Base-by-base conservation (phyloP, 352 stramenopile species). In the Pythium plurisporium region DNA sequence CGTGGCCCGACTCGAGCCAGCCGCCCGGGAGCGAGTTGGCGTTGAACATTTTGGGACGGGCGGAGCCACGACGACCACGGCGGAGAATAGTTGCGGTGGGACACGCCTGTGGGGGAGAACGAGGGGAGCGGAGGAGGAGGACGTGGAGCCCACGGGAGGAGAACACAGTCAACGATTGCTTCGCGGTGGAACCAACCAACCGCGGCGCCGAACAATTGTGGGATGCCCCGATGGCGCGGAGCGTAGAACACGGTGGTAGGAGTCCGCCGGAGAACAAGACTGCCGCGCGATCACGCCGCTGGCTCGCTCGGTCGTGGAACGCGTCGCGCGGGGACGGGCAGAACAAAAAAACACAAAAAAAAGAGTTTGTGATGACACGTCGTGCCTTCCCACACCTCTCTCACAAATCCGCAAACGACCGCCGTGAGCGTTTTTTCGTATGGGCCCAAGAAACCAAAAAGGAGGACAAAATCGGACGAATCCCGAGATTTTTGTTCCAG, bases 1-100 rank as follows among this genome's bases (percentile, higher is more conserved):
- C 79, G 40, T 91, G 81, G 12, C 81, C 81, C 43, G 73, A 88
- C 64, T 91, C 79, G 55, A 91, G 72, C 81, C 81, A 91, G 22
- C 79, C 79, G 23, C 77, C 77, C 4, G 81, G 81, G 15, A 91
- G 68, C 52, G 81, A 91, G 52, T 80, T 81, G 56, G 81, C 82
- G 72, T 82, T 84, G 47, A 79, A 74, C 34, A 45, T 49, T 11
- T 9, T 41, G 17, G 27, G 12, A 38, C 25, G 37, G 10, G 10
- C 11, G 36, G n/a, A 37, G 8, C 8, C 15, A 42, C 15, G 10
- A 15, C 40, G 22, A 29, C n/a, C 17, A 8, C 40, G 19, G 11
- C 9, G 9, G 40, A 45, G 40, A 42, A 42, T 3, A 22, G 17
- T 23, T 42, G 8, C 22, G 40, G n/a, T 26, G 40, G 7, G 30